Base-by-base conservation (phyloP, 1,284 basidiomycete species). In the Tremellales sp. region DNA sequence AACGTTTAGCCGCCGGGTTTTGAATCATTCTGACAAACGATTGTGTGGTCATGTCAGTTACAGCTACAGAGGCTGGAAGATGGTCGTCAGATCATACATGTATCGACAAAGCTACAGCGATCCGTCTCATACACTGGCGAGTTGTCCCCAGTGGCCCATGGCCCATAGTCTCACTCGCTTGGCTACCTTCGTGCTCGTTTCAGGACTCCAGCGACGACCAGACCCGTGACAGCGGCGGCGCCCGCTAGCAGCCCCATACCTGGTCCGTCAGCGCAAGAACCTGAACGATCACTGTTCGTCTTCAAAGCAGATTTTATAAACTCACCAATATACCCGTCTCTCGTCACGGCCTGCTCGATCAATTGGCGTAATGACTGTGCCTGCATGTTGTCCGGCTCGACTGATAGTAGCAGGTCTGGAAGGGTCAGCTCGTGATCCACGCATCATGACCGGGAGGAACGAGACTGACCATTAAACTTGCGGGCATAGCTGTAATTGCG, bases 171-270 rank as follows among this genome's bases (percentile, higher is more conserved):
- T n/a, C n/a, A n/a, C n/a, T n/a, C n/a, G n/a, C n/a, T n/a, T n/a
- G 15, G 6, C 33, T 36, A 36, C 19, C 33, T 36, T 36, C 33
- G 33, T 82, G 87, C 84, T 80, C 87, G 86, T 81, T 88, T 86
- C 81, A 91, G 79, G 62, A 97, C 76, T 64, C 84, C 81, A 57
- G 91, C 88, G 46, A 93, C 65, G 51, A 92, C 71, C 36, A 97
- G 73, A 26, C 89, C 87, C 45, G 89, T 86, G 10, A 96, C 68
- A 10, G 93, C 90, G 7, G 88, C 91, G 39, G 83, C 87, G 46
- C 91, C 90, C 41, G 91, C 93, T 27, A 86, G 87, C 39, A 98
- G 78, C 10, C 91, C 94, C 85, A 97, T 92, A 46, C 94, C 94
- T 75, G 48, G 40, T 29, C 39, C 10, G 25, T 42, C n/a, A 45